Percentiles rank a stretch among this genome's conserved stretches.
Conservation (phyloP, 257 asterid genomes). For the Craterostigma plantagineum region DNA sequence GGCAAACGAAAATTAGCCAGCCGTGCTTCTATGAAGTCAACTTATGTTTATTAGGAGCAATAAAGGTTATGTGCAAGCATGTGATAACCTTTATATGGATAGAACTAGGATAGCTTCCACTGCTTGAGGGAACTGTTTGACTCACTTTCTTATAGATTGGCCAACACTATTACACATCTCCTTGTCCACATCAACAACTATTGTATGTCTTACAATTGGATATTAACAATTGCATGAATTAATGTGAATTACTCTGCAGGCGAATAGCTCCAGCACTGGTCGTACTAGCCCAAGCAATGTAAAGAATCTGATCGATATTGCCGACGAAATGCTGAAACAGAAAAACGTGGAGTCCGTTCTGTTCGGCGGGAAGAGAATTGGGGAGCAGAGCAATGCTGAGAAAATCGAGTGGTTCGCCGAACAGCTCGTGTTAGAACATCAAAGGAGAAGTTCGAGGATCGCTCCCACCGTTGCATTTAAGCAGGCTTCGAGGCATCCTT, state of each 20-base stretch:
- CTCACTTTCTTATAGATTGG: no score
- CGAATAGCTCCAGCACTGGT: constrained; percentile 28
- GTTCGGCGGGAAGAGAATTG: constrained; percentile 63
- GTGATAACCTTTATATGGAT: no score
- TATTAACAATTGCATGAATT: neutral
- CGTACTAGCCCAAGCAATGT: constrained; percentile 46
- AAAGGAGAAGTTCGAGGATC: constrained; percentile 77
- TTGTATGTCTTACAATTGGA: neutral
- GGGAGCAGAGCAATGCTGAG: constrained; percentile 66
- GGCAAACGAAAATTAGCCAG: no score
- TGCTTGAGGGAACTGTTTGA: no score
- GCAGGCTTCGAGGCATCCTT: constrained; percentile 11
- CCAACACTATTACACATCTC: no score
- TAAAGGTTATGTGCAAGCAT: no score
- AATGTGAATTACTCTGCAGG: no score
- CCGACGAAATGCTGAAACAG: constrained; percentile 79
- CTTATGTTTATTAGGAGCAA: no score
- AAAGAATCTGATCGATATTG: constrained; percentile 32
- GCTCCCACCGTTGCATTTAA: constrained; percentile 94
- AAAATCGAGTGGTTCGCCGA: constrained; percentile 86
- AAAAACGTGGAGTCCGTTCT: constrained; percentile 75
- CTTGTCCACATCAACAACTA: no score
- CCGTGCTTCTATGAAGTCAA: no score
- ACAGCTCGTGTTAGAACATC: constrained; percentile 84
- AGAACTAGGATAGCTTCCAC: no score